A percentile compares a stretch with the other conserved stretches of the same genome.
These are phyloP conservation scores for Saussurea involucrata DNA, from an alignment of 129 eudicot genomes.

Conservation along the genomic window DNA sequence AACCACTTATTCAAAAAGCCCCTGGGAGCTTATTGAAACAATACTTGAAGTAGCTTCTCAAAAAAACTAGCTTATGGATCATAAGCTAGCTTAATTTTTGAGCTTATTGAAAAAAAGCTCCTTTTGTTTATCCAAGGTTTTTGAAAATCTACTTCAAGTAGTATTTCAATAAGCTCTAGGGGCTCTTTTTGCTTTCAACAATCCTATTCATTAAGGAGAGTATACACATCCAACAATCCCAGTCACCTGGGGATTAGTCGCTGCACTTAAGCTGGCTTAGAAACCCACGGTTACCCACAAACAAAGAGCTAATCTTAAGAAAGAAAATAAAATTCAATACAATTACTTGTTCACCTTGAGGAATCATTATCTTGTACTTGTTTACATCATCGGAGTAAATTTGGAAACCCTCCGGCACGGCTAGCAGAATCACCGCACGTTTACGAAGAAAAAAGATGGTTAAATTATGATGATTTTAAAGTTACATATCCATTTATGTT, in stretches of 20 bases:
- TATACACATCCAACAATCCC: background rate
- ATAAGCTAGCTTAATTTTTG: background rate
- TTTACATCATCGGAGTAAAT: slow-evolving; percentile 82
- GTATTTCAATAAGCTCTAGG: background rate
- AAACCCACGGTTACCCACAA: too few species aligned
- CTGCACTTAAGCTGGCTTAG: too few species aligned
- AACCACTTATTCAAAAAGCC: background rate
- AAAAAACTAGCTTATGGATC: background rate
- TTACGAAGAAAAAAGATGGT: background rate
- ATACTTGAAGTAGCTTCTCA: background rate
- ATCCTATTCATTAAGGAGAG: background rate
- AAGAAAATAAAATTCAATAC: background rate
- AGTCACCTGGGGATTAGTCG: background rate
- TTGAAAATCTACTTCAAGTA: background rate
- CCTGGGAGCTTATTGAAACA: background rate
- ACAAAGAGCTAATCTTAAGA: background rate
- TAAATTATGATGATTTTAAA: background rate
- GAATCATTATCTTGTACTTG: slow-evolving; percentile 78
- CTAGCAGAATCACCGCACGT: slow-evolving; percentile 18
- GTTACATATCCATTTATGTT: background rate
- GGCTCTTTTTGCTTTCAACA: background rate
- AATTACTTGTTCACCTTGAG: slow-evolving; percentile 51
- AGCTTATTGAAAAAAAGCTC: background rate
- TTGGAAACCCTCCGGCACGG: slow-evolving; percentile 50
- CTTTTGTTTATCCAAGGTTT: background rate